phyloP scores from a whole-genome alignment of 371 early-diverging fungal species.

The Mortierella sp. region DNA sequence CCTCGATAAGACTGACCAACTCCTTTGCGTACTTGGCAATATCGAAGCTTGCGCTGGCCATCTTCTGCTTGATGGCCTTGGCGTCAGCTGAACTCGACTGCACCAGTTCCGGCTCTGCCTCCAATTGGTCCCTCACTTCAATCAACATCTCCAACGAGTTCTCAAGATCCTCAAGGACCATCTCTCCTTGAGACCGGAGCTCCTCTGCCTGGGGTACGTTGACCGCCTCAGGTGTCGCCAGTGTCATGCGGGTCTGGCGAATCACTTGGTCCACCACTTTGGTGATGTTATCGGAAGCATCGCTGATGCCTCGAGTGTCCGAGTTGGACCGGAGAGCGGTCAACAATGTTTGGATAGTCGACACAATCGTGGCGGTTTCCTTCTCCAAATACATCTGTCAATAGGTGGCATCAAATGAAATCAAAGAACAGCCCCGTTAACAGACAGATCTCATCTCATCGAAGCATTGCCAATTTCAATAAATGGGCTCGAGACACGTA shows the following conservation, averaged over 20 bases:
- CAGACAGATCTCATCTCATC: too few species aligned
- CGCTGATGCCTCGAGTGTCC: constrained; percentile 66
- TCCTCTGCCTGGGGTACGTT: constrained; percentile 54
- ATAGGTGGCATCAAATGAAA: not conserved
- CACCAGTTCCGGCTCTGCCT: constrained; percentile 40
- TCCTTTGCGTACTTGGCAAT: constrained; percentile 90
- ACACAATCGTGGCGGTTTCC: constrained; percentile 88
- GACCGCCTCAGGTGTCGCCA: constrained; percentile 36
- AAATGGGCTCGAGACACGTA: constrained; percentile 9
- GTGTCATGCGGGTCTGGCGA: constrained; percentile 57
- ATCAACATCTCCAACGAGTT: constrained; percentile 73
- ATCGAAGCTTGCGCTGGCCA: constrained; percentile 90
- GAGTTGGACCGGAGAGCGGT: constrained; percentile 72
- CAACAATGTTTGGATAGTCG: constrained; percentile 85
- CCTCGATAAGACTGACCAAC: constrained; percentile 65
- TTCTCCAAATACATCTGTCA: constrained; percentile 79
- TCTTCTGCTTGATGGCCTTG: constrained; percentile 80
- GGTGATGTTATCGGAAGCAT: constrained; percentile 75
- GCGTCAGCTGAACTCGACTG: constrained; percentile 59
- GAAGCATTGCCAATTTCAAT: not conserved
- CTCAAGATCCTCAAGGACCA: constrained; percentile 77
- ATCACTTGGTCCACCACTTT: constrained; percentile 70
- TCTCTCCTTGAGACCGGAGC: constrained; percentile 57
- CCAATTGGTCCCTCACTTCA: constrained; percentile 66
- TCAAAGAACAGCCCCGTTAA: not conserved